These are phyloP conservation scores for Rhododendron simsii DNA, from an alignment of 148 eudicot species.

Conservation along the genomic window DNA sequence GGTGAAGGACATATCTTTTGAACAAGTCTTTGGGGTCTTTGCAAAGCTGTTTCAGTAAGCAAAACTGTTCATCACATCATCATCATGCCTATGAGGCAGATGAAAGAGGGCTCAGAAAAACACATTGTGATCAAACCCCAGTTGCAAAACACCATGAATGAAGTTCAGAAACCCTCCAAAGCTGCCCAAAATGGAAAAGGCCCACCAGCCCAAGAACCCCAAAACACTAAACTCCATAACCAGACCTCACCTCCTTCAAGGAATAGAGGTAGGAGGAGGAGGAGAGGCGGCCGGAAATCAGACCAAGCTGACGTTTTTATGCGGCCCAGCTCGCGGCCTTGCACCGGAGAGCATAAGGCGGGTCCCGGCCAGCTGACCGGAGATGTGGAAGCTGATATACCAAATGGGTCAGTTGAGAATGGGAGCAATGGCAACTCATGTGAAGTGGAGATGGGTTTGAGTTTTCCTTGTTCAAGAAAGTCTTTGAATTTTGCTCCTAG, in stretches of 20 bases:
- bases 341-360: constrained; percentile 34
- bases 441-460: constrained; percentile 32
- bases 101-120: constrained; percentile 56
- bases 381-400: constrained; percentile 11
- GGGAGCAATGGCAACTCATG: constrained; percentile 16
- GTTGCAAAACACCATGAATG: constrained; percentile 32
- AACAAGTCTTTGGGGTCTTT: background rate
- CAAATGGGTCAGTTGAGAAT: constrained; percentile 16
- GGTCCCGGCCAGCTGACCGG: constrained; percentile 4
- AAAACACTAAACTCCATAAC: constrained; percentile 23
- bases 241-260: constrained; percentile 40
- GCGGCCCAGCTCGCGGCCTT: constrained; percentile 57
- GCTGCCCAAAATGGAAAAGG: constrained; percentile 43
- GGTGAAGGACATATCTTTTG: constrained; percentile 13
- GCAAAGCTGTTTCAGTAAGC: background rate
- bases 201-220: constrained; percentile 33
- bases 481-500: constrained; percentile 46
- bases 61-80: constrained; percentile 24
- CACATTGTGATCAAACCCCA: constrained; percentile 52
- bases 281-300: constrained; percentile 56
- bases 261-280: constrained; percentile 57
- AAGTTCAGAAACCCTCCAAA: constrained; percentile 35
- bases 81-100: constrained; percentile 64
- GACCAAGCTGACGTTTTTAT: constrained; percentile 47
- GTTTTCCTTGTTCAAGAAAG: constrained; percentile 53